Evolutionary conservation across 176 grass and related monocot species (phyloP).

Genomic region (Ananas comosus): DNA sequence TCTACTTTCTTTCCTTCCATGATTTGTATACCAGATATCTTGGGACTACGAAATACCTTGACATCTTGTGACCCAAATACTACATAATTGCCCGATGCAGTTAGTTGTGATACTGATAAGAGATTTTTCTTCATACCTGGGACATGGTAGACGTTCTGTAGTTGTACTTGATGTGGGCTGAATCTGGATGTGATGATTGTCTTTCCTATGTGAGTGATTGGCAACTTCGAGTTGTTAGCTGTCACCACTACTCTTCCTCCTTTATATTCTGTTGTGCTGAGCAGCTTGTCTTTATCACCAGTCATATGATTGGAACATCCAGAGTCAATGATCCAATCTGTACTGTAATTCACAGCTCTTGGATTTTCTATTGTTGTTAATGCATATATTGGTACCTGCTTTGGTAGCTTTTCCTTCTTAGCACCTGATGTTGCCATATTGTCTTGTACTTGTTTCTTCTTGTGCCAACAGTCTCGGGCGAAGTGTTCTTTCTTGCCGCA

Average conservation of each 20-base stretch:
- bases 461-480: too few species aligned
- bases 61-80: neutral
- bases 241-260: slow-evolving; percentile 1
- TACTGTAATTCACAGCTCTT: too few species aligned
- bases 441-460: neutral
- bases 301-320: neutral
- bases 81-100: neutral
- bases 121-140: slow-evolving; percentile 19
- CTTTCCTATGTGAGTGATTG: slow-evolving; percentile 3
- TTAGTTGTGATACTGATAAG: neutral
- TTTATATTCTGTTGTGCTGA: neutral
- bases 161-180: neutral
- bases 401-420: too few species aligned
- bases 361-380: too few species aligned
- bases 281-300: neutral
- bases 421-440: neutral
- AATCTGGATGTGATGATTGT: neutral
- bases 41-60: neutral
- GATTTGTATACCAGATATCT: neutral
- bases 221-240: slow-evolving; percentile 12
- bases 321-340: too few species aligned
- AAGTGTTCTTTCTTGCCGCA: slow-evolving; percentile 9
- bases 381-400: too few species aligned
- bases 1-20: neutral
- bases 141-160: slow-evolving; percentile 5